These are phyloP conservation scores for Smittium culicis DNA, from an alignment of 371 early-diverging fungal species.

Conservation along the genomic window DNA sequence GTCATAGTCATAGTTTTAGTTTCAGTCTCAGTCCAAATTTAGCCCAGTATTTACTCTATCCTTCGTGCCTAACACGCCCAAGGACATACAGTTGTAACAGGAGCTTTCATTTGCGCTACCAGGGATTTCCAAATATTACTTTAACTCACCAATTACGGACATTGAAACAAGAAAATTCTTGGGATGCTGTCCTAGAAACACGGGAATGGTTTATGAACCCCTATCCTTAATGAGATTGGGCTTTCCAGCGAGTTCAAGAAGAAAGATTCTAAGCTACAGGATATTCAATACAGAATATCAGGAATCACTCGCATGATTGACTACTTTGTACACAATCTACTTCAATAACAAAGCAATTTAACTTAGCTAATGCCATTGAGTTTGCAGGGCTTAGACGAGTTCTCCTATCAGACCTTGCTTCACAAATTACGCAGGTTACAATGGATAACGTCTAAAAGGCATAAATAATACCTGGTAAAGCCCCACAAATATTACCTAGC, in stretches of 20 bases:
- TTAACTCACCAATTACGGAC: neutral
- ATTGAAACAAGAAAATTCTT: neutral
- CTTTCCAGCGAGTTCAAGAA: neutral
- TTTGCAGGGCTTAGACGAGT: neutral
- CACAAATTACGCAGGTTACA: neutral
- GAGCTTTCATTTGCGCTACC: neutral
- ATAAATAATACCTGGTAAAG: neutral
- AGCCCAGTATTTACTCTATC: too few species aligned
- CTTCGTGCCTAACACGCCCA: too few species aligned
- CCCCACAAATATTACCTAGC: neutral
- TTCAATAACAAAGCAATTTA: neutral
- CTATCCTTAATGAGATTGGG: neutral
- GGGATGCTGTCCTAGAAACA: neutral
- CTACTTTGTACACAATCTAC: neutral
- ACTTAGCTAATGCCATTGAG: neutral
- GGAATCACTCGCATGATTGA: neutral
- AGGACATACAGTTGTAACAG: neutral
- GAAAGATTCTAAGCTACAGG: neutral
- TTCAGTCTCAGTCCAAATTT: too few species aligned
- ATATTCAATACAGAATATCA: constrained; percentile 7
- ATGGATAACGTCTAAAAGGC: neutral
- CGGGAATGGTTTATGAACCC: constrained; percentile 1
- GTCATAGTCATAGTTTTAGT: too few species aligned
- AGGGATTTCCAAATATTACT: neutral
- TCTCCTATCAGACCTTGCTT: neutral